phyloP scores from a whole-genome alignment of 2,329 filamentous ascomycete species.

The Coniochaeta sp. region DNA sequence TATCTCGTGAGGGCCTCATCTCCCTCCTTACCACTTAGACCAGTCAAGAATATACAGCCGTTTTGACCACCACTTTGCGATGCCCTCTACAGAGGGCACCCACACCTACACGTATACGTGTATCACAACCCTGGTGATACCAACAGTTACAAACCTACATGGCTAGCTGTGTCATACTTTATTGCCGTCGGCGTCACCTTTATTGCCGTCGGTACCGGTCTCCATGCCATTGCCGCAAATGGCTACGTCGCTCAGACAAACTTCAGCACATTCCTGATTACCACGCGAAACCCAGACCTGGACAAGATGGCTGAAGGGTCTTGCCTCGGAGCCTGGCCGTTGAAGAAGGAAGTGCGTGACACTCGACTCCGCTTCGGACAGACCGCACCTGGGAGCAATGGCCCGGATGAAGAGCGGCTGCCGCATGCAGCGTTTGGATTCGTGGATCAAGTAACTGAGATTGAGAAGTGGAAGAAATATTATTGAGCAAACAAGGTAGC shows the following conservation, averaged over 20 bases:
- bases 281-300: conserved; percentile 8
- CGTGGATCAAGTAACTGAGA: not conserved
- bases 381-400: not conserved
- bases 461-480: not conserved
- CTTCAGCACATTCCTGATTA: conserved; percentile 9
- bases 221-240: conserved; percentile 7
- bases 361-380: conserved; percentile 9
- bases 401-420: not conserved
- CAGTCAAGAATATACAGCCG: no score
- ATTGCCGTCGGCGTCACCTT: conserved; percentile 8
- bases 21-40: no score
- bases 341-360: conserved; percentile 5
- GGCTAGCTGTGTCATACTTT: conserved; percentile 9
- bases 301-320: conserved; percentile 6
- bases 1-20: no score
- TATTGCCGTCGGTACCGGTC: conserved; percentile 6
- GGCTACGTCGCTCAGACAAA: conserved; percentile 7
- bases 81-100: no score
- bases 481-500: no score
- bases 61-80: no score
- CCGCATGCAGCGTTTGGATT: conserved; percentile 1
- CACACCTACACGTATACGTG: no score
- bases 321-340: conserved; percentile 9
- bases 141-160: conserved; percentile 10
- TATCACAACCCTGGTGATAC: no score